Evolutionary conservation across 1,139 yeast genomes (phyloP), one percentile per base, ranked within the genome.

Genomic region (Debaryomyces fabryi): DNA sequence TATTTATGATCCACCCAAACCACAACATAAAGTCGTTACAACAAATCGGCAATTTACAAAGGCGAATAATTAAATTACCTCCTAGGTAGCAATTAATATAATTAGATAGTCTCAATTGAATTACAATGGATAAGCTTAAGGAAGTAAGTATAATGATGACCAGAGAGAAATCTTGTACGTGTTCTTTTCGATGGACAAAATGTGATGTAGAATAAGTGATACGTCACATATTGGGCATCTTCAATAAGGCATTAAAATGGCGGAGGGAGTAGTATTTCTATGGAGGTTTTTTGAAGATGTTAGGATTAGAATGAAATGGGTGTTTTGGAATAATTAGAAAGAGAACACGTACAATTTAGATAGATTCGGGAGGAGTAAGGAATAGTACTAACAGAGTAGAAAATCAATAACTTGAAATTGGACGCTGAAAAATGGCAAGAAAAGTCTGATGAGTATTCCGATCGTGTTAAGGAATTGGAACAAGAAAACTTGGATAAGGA

Each of bases 381-480:
- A 23, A 34, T 7, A 12, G 37, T 51, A 60, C 65, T 59, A 59
- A 64, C 67, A 52, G 38, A 57, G 15, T 40, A 51, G 95, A 92
- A 93, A 84, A 79, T 93, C 78, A 86, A 80, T 79, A 84, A 85
- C 74, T 85, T 93, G 72, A 92, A 92, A 76, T 79, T 88, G 64
- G 99, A 93, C 69, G 92, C 97, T 58, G 99, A 95, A 78, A 78
- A 87, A 64, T 96, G 98, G 88, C 97, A 92, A 78, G 97, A 90
- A 71, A 89, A 91, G 78, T 87, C 95, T 54, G 99, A 93, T 64
- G 97, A 88, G 63, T 82, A 89, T 63, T 72, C 84, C 52, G 85
- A 80, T 56, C 85, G 85, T 69, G 84, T 88, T 75, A 93, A 92
- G 80, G 87, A 81, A 64, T 81, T 92, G 69, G 98, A 93, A 72